Conservation (phyloP, 2,329 filamentous ascomycete species). For the Decorospora gaudefroyi region DNA sequence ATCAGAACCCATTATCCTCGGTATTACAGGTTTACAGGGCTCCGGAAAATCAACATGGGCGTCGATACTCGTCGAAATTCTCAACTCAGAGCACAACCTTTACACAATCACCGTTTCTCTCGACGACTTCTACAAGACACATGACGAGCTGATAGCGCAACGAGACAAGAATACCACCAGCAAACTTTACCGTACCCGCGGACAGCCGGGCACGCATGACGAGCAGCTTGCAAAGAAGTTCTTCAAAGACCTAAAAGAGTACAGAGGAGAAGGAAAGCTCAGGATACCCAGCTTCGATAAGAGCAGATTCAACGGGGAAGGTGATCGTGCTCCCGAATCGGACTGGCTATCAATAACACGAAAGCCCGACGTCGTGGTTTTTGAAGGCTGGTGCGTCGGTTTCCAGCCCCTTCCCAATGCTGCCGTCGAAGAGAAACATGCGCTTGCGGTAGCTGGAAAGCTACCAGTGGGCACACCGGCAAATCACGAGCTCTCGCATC, state of each 20-base stretch:
- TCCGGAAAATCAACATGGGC: conserved; percentile 90
- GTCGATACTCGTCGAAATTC: conserved; percentile 42
- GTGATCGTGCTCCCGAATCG: conserved; percentile 69
- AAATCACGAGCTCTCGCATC: conserved; percentile 59
- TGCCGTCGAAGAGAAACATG: conserved; percentile 60
- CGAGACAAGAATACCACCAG: conserved; percentile 70
- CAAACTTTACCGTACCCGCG: conserved; percentile 76
- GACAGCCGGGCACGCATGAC: conserved; percentile 85
- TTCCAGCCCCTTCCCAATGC: conserved; percentile 69
- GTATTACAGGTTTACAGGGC: conserved; percentile 89
- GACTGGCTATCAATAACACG: conserved; percentile 65
- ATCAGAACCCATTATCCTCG: conserved; percentile 75
- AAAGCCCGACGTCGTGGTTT: conserved; percentile 69
- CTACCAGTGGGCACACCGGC: conserved; percentile 54
- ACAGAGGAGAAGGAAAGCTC: conserved; percentile 55
- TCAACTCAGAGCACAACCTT: conserved; percentile 32
- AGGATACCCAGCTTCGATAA: conserved; percentile 83
- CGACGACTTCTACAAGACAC: conserved; percentile 86
- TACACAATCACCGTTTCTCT: conserved; percentile 51
- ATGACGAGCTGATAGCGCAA: conserved; percentile 68
- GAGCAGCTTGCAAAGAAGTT: conserved; percentile 65
- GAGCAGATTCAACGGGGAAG: conserved; percentile 72
- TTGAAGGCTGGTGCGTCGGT: conserved; percentile 91
- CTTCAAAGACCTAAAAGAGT: conserved; percentile 62
- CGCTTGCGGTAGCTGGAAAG: conserved; percentile 57